Conservation (phyloP, 768 basidiomycete genomes). For the Amanita subjunquillea region DNA sequence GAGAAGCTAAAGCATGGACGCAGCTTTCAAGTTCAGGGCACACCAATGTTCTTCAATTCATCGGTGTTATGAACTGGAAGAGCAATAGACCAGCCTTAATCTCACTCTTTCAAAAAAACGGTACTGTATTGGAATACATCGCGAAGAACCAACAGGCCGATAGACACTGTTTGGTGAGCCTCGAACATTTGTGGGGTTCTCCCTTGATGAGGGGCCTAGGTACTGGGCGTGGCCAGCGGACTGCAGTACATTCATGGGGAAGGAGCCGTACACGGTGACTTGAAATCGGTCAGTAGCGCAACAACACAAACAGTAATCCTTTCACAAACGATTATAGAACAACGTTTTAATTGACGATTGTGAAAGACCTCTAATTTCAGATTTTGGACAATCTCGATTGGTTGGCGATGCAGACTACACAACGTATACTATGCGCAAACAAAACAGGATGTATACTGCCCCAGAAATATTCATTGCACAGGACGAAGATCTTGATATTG, state of each 20-base stretch:
- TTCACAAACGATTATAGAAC: background rate
- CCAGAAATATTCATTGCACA: background rate
- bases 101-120: background rate
- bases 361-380: background rate
- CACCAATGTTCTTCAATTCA: background rate
- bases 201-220: background rate
- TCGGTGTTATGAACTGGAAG: background rate
- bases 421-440: background rate
- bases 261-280: background rate
- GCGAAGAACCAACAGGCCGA: background rate
- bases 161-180: background rate
- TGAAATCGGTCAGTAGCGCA: background rate
- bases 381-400: slow-evolving; percentile 1
- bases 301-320: background rate
- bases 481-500: background rate
- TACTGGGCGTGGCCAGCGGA: background rate
- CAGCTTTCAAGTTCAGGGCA: background rate
- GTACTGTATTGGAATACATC: background rate
- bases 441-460: background rate
- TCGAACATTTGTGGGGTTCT: background rate
- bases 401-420: background rate
- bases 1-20: background rate
- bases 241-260: background rate
- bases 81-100: background rate
- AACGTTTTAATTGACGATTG: background rate